Conservation (phyloP, 257 asterid genomes). For the Voacanga thouarsii region DNA sequence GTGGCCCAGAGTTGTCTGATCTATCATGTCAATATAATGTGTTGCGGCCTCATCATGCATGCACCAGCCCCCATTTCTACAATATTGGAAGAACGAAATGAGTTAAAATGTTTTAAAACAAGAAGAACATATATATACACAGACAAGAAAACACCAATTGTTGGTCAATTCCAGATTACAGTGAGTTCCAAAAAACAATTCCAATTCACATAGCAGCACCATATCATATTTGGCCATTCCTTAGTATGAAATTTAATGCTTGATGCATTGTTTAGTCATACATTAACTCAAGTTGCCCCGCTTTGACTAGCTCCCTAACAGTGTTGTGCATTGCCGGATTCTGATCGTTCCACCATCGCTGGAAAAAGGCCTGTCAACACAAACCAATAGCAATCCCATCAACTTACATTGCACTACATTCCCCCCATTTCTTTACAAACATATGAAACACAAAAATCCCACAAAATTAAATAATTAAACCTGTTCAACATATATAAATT, state of each 20-base stretch:
- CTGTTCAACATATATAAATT: conserved; percentile 83
- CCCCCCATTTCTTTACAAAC: not conserved
- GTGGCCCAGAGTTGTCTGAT: conserved; percentile 95
- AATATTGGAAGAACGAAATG: conserved; percentile 1
- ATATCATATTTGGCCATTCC: not conserved
- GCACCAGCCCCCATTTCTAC: conserved; percentile 97
- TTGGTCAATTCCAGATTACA: not conserved
- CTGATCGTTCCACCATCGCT: conserved; percentile 98
- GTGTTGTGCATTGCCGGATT: conserved; percentile 55
- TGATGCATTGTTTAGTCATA: conserved; percentile 21
- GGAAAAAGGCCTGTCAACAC: conserved; percentile 74
- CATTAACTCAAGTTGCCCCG: conserved; percentile 97
- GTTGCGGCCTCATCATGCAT: conserved; percentile 98
- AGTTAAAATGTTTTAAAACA: not conserved
- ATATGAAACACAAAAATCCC: not conserved
- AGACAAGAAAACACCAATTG: not conserved
- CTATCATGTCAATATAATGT: conserved; percentile 97
- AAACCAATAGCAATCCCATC: not conserved
- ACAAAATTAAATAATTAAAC: conserved; percentile 22
- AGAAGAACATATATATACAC: not conserved
- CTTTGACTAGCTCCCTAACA: conserved; percentile 56
- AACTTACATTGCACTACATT: not conserved
- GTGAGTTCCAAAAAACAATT: not conserved
- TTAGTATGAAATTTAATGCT: not conserved
- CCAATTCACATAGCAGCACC: not conserved